Conservation (phyloP, 2,329 filamentous ascomycete species). For the Aspergillus fijiensis region DNA sequence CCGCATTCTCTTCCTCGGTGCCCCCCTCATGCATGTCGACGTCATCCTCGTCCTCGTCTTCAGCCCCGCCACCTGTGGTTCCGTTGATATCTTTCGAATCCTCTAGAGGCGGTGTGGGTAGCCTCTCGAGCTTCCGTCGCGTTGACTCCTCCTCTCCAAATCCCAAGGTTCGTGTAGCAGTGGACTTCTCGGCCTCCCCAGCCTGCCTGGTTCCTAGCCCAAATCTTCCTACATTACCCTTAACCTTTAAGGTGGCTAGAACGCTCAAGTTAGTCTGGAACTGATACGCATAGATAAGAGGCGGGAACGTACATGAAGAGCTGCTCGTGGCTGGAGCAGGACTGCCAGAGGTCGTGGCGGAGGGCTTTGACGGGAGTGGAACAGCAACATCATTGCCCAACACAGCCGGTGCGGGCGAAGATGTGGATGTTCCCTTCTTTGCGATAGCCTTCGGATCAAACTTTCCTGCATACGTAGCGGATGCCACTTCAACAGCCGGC, state of each 20-base stretch:
- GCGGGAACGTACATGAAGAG: conserved; percentile 38
- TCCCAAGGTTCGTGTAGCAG: conserved; percentile 72
- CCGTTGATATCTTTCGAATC: conserved; percentile 60
- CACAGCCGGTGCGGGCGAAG: conserved; percentile 52
- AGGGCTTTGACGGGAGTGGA: conserved; percentile 48
- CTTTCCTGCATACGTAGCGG: conserved; percentile 69
- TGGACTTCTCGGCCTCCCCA: conserved; percentile 64
- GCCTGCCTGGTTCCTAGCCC: conserved; percentile 70
- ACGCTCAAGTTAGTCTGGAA: conserved; percentile 12
- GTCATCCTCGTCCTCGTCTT: conserved; percentile 72
- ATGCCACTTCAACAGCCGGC: conserved; percentile 49
- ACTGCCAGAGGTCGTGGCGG: conserved; percentile 43
- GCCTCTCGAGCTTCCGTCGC: conserved; percentile 84
- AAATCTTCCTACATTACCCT: conserved; percentile 77
- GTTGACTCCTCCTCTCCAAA: conserved; percentile 86
- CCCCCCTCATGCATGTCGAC: conserved; percentile 73
- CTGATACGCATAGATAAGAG: background rate
- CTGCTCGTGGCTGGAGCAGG: conserved; percentile 42
- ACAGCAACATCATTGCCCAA: conserved; percentile 57
- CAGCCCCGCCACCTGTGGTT: conserved; percentile 51
- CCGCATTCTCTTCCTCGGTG: conserved; percentile 83
- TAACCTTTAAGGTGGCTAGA: conserved; percentile 60
- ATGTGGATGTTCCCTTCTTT: conserved; percentile 68
- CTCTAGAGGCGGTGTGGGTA: conserved; percentile 73
- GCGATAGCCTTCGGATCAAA: conserved; percentile 84